Base-by-base conservation (phyloP, 345 rosid species). In the Citrus maxima region DNA sequence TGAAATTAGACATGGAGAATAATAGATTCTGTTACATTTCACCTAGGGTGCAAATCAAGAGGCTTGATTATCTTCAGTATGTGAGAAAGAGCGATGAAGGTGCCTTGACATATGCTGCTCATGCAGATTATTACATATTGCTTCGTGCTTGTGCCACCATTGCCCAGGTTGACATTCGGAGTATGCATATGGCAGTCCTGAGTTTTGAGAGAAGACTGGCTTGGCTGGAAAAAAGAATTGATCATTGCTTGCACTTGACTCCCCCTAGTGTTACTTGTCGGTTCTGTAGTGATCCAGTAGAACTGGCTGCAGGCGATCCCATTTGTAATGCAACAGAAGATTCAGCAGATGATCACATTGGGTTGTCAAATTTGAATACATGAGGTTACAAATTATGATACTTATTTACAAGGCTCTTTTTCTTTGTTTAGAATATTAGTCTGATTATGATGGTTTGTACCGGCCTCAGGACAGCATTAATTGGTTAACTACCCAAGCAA, bases 101-200 rank as follows among this genome's bases (percentile, higher is more conserved):
- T 54, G 80, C 81, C 25, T 72, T 85, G 51, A 78, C 86, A 37
- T 91, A 89, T 6, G 88, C 77, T 12, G 94, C 94, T 14, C 98
- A 92, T 74, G 96, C 95, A 4, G 98, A 93, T 85, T 92, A 95
- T 79, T 93, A 91, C 85, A 89, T 93, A 64, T 78, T 92, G 67
- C 90, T 92, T 74, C 88, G 90, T 14, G 87, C 87, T 58, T 93
- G 95, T 75, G 96, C 94, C 25, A 79, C 71, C 70, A 87, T 84
- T 8, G 91, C 88, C 25, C 86, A 90, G 84, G 86, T 95, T 7
- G 95, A 92, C 65, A 76, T 76, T 30, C 85, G 94, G 74, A 84
- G 78, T 65, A 88, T 95, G 95, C 97, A 95, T 72, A 71, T 80
- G 27, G 92, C 88, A 67, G 93, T 92, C 18, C 67, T 92, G 84